These are phyloP conservation scores for Bruguiera parviflora DNA, from an alignment of 345 rosid genomes.

Conservation along the genomic window DNA sequence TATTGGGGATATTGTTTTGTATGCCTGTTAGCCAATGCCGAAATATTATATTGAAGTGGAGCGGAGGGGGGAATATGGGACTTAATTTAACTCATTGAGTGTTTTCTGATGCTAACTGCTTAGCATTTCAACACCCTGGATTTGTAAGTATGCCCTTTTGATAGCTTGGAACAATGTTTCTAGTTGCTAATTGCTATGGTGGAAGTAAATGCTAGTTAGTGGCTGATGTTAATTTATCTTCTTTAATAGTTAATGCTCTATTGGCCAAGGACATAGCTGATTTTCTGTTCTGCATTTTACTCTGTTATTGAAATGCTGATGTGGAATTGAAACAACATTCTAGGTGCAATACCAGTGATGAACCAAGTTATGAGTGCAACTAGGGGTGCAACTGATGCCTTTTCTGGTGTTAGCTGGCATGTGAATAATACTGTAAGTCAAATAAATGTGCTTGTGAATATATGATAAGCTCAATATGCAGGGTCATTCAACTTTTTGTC, in stretches of 20 bases:
- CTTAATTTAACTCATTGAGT: background rate
- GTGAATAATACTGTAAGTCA: slow-evolving; percentile 60
- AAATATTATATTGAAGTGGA: no score
- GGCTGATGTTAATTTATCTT: background rate
- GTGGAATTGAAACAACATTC: slow-evolving; percentile 8
- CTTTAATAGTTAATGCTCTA: background rate
- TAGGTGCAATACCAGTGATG: slow-evolving; percentile 80
- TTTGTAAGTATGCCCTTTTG: background rate
- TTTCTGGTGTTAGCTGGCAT: slow-evolving; percentile 77
- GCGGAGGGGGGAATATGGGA: no score
- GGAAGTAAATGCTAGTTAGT: background rate
- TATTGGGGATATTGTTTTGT: no score
- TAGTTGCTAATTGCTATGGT: background rate
- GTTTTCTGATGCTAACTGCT: background rate
- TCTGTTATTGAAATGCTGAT: background rate
- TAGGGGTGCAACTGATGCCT: slow-evolving; percentile 86
- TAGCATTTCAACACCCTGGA: background rate
- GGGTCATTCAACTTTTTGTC: slow-evolving; percentile 6
- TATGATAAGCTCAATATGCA: slow-evolving; percentile 4
- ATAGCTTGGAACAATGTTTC: background rate
- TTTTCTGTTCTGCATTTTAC: background rate
- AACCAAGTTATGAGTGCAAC: slow-evolving; percentile 84
- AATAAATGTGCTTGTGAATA: slow-evolving; percentile 7
- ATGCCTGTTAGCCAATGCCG: no score
- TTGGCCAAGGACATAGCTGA: background rate